Base-by-base conservation (phyloP, 495 filamentous ascomycete genomes). In the Penicillium fimorum region DNA sequence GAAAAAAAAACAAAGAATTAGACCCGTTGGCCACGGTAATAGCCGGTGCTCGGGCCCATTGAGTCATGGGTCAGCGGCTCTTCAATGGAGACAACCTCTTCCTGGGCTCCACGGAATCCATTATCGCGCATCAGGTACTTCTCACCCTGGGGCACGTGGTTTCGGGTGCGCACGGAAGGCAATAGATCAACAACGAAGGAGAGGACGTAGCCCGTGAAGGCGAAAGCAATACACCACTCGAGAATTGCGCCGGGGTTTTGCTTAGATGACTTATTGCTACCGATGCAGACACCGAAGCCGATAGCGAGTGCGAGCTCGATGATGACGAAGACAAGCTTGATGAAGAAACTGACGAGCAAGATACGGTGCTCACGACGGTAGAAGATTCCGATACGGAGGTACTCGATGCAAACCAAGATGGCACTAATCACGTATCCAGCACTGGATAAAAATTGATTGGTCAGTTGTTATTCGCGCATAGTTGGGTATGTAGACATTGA, bases 181-280 rank as follows among this genome's bases (percentile, higher is more conserved):
- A 91, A 75, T 37, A 98, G 78, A 68, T 98, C 94, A 64, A 97
- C 75, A 51, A 88, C 83, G 75, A 96, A 97, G 38, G 89, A 91
- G 46, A 96, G 81, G 41, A 96, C 77, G 70, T 95, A 97, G 63
- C 90, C 88, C 10, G 87, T 92, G 75, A 96, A 98, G 58, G 97
- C 77, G 61, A 97, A 86, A 22, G 92, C 86, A 57, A 98, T 87
- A 50, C 86, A 73, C 92, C 92, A 97, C 71, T 90, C 88, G 30
- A 90, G 66, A 15, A 87, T 74, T 0, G 86, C 86, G 15, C 77
- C 84, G 2, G 72, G 56, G 67, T 89, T 82, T 56, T 79, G 76
- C 50, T 73, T 56, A 1, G 47, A 20, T n/a, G 52, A 66, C 38
- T 71, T 72, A 27, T 66, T 74, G 59, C 72, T 72, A 15, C 53